Base-by-base conservation (phyloP, 495 filamentous ascomycete genomes). In the Hyaloscypha finlandica region DNA sequence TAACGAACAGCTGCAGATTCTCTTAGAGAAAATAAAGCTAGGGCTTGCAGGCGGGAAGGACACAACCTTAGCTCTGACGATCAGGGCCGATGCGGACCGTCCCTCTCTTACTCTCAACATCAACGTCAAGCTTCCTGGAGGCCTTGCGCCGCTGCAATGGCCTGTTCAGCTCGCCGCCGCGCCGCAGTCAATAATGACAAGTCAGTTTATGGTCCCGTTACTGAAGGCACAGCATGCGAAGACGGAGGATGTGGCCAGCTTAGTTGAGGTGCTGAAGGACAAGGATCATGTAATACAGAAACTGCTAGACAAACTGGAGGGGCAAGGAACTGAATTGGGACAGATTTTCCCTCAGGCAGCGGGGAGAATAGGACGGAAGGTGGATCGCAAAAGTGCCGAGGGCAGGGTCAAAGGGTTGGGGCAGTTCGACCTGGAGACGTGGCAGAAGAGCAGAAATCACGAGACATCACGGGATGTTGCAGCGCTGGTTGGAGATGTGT, bases 211-310 rank as follows among this genome's bases (percentile, higher is more conserved):
- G 22, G 72, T 95, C 29, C 93, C 93, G 33, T 76, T 94, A 45
- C 74, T 95, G 54, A 81, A 80, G 61, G 85, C 85, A 53, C 85
- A 85, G 65, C 80, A 80, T 67, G 75, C 70, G 57, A 82, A 83
- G 60, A 80, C 75, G 63, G 75, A 74, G 63, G 84, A 84, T 75
- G 81, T 83, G 54, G 76, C 78, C 9, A 78, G 80, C 33, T 82
- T 97, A 2, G 70, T 89, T 30, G 74, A 82, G 8, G 80, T 81
- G 30, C 71, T 97, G 11, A 82, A 81, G 65, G 88, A 93, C 39
- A 97, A 97, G 76, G 93, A 97, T 75, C 84, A 80, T 70, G 84
- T 92, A 20, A 91, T 97, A 64, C 80, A 82, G 20, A 91, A 88
- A 65, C 73, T 97, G 29, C 79, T 92, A 9, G 92, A 96, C 74